Evolutionary conservation across 352 stramenopile genomes (phyloP).

Genomic region (Elongisporangium undulatum): DNA sequence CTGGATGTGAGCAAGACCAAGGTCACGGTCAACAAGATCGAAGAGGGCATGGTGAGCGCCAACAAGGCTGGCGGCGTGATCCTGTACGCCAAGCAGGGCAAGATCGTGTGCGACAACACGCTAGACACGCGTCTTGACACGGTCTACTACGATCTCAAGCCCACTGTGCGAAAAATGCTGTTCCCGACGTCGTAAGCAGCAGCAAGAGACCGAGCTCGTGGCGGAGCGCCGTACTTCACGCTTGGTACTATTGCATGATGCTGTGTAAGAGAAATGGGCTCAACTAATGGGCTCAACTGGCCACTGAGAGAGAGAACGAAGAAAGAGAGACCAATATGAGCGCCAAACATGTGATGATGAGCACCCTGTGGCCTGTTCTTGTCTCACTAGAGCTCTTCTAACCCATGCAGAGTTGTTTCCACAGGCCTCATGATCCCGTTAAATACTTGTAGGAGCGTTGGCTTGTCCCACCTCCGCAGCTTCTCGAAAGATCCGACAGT

Average conservation of each 20-base stretch:
- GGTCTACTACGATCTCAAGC: slow-evolving; percentile 84
- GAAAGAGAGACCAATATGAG: neutral
- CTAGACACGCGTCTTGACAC: slow-evolving; percentile 88
- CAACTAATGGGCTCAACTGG: neutral
- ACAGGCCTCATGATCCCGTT: neutral
- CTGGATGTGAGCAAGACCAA: slow-evolving; percentile 89
- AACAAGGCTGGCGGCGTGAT: slow-evolving; percentile 79
- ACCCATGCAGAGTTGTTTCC: too few relatives aligned
- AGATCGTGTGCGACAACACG: slow-evolving; percentile 98
- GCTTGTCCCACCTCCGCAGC: neutral
- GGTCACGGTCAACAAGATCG: slow-evolving; percentile 87
- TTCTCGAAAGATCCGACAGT: neutral
- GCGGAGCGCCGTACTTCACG: neutral
- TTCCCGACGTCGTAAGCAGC: slow-evolving; percentile 51
- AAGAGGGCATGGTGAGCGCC: slow-evolving; percentile 80
- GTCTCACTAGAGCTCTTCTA: too few relatives aligned
- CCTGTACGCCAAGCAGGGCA: slow-evolving; percentile 88
- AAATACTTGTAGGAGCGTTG: neutral
- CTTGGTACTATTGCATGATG: neutral
- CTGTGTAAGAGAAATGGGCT: neutral
- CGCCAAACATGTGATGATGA: neutral
- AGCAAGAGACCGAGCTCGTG: neutral
- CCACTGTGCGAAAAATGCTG: slow-evolving; percentile 70
- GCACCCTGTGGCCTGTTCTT: too few relatives aligned
- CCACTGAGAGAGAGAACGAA: neutral